Evolutionary conservation across 352 stramenopile genomes (phyloP).

Genomic region (Phytophthora vignae): DNA sequence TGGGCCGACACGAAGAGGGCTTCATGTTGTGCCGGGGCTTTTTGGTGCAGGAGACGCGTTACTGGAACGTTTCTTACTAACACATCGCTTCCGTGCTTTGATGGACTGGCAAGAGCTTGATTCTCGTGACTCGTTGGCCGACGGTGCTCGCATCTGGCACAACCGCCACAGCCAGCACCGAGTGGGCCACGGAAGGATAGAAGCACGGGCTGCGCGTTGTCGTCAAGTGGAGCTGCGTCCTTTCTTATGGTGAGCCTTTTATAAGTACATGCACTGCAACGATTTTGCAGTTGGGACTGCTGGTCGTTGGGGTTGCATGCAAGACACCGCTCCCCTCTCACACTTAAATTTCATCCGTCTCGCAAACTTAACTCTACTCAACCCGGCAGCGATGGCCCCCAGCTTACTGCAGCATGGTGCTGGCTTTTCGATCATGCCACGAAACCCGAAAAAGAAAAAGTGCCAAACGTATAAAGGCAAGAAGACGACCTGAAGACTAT

Average conservation of each 20-base stretch:
- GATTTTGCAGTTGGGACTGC: not conserved
- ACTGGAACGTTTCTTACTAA: constrained; percentile 19
- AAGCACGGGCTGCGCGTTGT: not conserved
- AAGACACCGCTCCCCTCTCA: not conserved
- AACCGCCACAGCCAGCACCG: not conserved
- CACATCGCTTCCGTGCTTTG: constrained; percentile 3
- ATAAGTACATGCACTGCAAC: not conserved
- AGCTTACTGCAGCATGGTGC: not conserved
- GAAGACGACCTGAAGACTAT: not conserved
- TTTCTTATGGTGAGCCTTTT: not conserved
- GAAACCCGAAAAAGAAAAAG: constrained; percentile 60
- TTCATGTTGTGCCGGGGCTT: no score
- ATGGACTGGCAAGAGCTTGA: constrained; percentile 21
- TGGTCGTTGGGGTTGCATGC: not conserved
- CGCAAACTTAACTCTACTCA: not conserved
- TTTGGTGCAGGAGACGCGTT: not conserved
- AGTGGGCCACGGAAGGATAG: constrained; percentile 13
- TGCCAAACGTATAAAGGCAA: constrained; percentile 58
- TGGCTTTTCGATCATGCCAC: constrained; percentile 64
- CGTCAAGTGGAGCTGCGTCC: not conserved
- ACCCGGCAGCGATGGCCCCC: constrained; percentile 9
- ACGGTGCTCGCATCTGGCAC: not conserved
- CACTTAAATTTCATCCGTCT: constrained; percentile 17
- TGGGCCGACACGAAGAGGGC: no score
- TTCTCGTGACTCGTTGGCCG: constrained; percentile 4